Base-by-base conservation (phyloP, 352 stramenopile genomes). In the Phytophthora podocarpi region DNA sequence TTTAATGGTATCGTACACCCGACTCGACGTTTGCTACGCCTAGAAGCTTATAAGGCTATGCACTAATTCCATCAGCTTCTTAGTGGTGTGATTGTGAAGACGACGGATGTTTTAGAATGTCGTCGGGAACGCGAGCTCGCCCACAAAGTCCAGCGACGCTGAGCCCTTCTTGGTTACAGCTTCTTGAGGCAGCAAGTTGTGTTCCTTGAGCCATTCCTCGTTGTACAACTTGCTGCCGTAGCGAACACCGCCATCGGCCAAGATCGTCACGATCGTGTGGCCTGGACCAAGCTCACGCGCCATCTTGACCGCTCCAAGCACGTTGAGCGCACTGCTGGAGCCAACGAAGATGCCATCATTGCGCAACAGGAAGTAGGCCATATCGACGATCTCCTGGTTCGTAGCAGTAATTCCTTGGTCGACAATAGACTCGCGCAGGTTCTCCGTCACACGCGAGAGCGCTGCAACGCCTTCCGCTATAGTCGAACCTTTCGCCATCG, bases 321-420 rank as follows among this genome's bases (percentile, higher is more conserved):
- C 78, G 59, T 96, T 96, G 42, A 94, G 26, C 9, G 85, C 81
- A 6, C 85, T 85, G 11, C 85, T 93, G 0, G 84, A 80, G 1
- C 96, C 95, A 45, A 97, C 95, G 68, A 98, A 98, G 59, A 99
- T 80, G 2, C 85, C 85, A 50, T 98, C 94, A 48, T 98, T 80
- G 21, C 52, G 91, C 28, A 97, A 72, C 36, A 98, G 48, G 43
- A 89, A 87, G 59, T 97, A 93, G 5, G 91, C 89, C 92, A 98
- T 98, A 52, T 92, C 83, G 36, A 98, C 96, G 42, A 96, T 92
- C 74, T 98, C 93, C 48, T 97, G 85, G 59, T 97, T 96, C 1
- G 88, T 88, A 36, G 94, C 92, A 47, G 90, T 90, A 68, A 98
- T 85, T 23, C 97, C 93, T 58, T 91, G 81, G 69, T 98, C 95